Percentiles rank a stretch among this genome's conserved stretches.
These are phyloP conservation scores for Diatrype stigma DNA, from an alignment of 2,329 filamentous ascomycete species.

Conservation along the genomic window DNA sequence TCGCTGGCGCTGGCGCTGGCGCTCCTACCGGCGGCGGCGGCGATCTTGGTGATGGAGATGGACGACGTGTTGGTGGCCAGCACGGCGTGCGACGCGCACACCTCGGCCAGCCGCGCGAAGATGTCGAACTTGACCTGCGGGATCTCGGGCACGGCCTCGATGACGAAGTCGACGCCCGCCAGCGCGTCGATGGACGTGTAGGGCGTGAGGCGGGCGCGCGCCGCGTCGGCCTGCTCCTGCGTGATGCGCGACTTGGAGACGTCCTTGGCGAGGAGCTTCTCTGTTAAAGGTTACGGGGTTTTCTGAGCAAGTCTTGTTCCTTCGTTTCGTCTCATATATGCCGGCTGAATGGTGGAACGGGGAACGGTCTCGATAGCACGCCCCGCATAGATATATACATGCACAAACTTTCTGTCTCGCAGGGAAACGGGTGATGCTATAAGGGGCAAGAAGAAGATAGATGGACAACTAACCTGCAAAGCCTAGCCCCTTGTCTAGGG, in stretches of 20 bases:
- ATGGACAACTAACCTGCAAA: slow-evolving; percentile 66
- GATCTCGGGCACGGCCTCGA: slow-evolving; percentile 95
- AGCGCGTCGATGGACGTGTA: slow-evolving; percentile 74
- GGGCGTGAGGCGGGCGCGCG: slow-evolving; percentile 64
- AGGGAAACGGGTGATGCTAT: too few relatives aligned
- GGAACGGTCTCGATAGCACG: not conserved
- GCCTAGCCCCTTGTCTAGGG: slow-evolving; percentile 81
- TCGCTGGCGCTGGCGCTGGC: slow-evolving; percentile 53
- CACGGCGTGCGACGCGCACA: slow-evolving; percentile 80
- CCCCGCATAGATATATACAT: too few relatives aligned
- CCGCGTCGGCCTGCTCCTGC: slow-evolving; percentile 71
- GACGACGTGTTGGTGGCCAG: slow-evolving; percentile 98
- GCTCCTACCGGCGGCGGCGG: slow-evolving; percentile 77
- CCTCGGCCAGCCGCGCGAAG: slow-evolving; percentile 75
- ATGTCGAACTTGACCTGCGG: slow-evolving; percentile 82
- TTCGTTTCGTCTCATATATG: too few relatives aligned
- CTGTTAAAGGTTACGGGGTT: slow-evolving; percentile 38
- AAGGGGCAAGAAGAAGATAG: too few relatives aligned
- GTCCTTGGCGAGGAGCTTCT: slow-evolving; percentile 91
- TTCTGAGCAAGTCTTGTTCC: not conserved
- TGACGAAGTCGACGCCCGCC: slow-evolving; percentile 87
- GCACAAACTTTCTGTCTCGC: too few relatives aligned
- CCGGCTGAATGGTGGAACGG: too few relatives aligned
- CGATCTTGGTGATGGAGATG: slow-evolving; percentile 95
- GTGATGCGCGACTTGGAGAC: slow-evolving; percentile 83